phyloP scores from a whole-genome alignment of 169 alveolate genomes.

The Cyclospora cayetanensis region DNA sequence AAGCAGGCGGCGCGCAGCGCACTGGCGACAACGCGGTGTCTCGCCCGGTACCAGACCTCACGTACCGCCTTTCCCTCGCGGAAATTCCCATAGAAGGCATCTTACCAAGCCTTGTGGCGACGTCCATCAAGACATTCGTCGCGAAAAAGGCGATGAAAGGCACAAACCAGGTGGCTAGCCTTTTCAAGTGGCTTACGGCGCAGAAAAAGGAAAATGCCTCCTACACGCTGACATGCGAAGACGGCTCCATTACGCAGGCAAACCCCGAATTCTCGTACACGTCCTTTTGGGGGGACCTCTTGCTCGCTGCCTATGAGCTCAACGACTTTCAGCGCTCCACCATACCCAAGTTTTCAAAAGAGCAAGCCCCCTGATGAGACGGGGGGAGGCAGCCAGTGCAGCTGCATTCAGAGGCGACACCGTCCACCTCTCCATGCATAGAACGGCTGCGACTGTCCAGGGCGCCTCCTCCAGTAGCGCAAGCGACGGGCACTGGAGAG shows the following conservation, averaged over 20 bases:
- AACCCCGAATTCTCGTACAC: constrained; percentile 31
- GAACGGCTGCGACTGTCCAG: too few relatives aligned
- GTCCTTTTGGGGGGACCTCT: neutral
- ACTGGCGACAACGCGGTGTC: too few relatives aligned
- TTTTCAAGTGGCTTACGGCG: neutral
- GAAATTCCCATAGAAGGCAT: neutral
- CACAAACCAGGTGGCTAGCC: neutral
- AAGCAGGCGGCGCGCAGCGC: neutral
- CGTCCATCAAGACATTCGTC: neutral
- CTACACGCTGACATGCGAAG: constrained; percentile 66
- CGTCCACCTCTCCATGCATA: too few relatives aligned
- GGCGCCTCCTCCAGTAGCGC: too few relatives aligned
- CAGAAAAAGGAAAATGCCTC: too few relatives aligned
- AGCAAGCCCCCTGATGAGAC: too few relatives aligned
- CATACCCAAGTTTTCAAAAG: neutral
- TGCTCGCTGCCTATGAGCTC: constrained; percentile 61
- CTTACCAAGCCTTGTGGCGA: neutral
- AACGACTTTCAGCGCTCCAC: constrained; percentile 69
- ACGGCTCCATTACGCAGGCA: constrained; percentile 73
- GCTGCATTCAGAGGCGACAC: too few relatives aligned
- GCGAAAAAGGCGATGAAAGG: neutral
- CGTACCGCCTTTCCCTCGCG: neutral
- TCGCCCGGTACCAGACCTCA: neutral
- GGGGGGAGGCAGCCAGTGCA: too few relatives aligned
- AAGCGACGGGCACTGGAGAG: too few relatives aligned